Base-by-base conservation (phyloP, 2,329 filamentous ascomycete species). In the Nemania diffusa region DNA sequence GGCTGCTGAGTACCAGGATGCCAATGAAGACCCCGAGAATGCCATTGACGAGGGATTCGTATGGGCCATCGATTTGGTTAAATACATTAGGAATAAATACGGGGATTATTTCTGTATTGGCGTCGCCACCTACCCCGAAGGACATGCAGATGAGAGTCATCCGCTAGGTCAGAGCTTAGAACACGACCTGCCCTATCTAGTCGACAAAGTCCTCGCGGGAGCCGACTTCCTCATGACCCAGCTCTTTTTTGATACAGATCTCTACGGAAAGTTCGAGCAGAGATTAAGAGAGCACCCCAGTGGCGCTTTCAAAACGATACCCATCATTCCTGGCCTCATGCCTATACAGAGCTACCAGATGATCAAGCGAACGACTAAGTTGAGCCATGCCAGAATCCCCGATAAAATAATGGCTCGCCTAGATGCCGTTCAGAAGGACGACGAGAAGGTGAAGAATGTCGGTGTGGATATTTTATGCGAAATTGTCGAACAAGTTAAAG, bases 171-270 rank as follows among this genome's bases (percentile, higher is more conserved):
- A 91, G 80, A 88, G 85, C 72, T 76, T 90, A 42, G 92, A 97
- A 75, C 87, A 92, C 69, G 96, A 99, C 80, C 81, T 99, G 66
- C 92, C 94, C 0, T 97, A 92, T 75, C 84, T 99, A 61, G 88
- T 97, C 11, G 94, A 97, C 72, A 99, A 99, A 85, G 91, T 91
- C 0, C 85, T 91, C 73, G 96, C 96, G 3, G 96, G 96, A 0
- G 96, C 94, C 57, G 94, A 98, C 81, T 99, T 99, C 77, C 92
- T 99, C 80, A 97, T 99, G 93, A 98, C 96, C 0, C 96, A 99
- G 79, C 85, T 99, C 8, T 98, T 97, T 80, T 99, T 97, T 79
- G 94, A 98, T 77, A 87, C 94, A 26, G 85, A 92, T 3, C 92
- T 92, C 20, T 99, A 97, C 77, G 87, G 90, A 62, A 84, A 84